phyloP scores from a whole-genome alignment of 148 eudicot species.

The Oxyria digyna region DNA sequence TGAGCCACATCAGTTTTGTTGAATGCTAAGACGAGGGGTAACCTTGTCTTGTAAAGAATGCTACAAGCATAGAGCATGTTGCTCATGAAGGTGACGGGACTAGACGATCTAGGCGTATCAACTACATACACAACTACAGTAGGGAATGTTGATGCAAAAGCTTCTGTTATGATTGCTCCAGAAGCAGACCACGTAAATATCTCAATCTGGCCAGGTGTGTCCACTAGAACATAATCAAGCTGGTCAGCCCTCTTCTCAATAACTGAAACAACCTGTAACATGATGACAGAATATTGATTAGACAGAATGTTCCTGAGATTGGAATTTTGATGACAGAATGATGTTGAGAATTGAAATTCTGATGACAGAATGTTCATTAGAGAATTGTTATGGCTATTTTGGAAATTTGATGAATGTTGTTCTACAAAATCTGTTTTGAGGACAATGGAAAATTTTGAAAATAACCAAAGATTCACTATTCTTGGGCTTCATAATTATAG shows the following conservation, averaged over 20 bases:
- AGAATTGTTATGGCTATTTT: too few relatives aligned
- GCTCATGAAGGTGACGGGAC: slow-evolving; percentile 90
- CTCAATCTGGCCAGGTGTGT: slow-evolving; percentile 98
- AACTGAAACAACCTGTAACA: slow-evolving; percentile 58
- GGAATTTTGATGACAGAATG: too few relatives aligned
- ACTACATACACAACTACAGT: slow-evolving; percentile 83
- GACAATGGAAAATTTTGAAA: too few relatives aligned
- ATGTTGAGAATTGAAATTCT: too few relatives aligned
- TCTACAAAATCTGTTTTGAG: too few relatives aligned
- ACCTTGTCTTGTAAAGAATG: slow-evolving; percentile 82
- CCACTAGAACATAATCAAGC: slow-evolving; percentile 91
- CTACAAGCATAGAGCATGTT: slow-evolving; percentile 98
- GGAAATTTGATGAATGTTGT: too few relatives aligned
- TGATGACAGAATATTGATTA: slow-evolving; percentile 82
- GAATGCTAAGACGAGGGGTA: slow-evolving; percentile 78
- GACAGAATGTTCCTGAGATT: too few relatives aligned
- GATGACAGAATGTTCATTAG: too few relatives aligned
- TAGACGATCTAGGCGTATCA: slow-evolving; percentile 80
- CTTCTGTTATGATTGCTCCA: slow-evolving; percentile 90
- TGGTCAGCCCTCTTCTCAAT: slow-evolving; percentile 86
- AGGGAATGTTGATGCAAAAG: slow-evolving; percentile 93
- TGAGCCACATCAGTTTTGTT: slow-evolving; percentile 96
- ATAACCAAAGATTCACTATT: too few relatives aligned
- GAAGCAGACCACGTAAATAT: slow-evolving; percentile 99
- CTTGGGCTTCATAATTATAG: too few relatives aligned